Evolutionary conservation across 495 filamentous ascomycete genomes (phyloP).

Genomic region (Ramalina intermedia): DNA sequence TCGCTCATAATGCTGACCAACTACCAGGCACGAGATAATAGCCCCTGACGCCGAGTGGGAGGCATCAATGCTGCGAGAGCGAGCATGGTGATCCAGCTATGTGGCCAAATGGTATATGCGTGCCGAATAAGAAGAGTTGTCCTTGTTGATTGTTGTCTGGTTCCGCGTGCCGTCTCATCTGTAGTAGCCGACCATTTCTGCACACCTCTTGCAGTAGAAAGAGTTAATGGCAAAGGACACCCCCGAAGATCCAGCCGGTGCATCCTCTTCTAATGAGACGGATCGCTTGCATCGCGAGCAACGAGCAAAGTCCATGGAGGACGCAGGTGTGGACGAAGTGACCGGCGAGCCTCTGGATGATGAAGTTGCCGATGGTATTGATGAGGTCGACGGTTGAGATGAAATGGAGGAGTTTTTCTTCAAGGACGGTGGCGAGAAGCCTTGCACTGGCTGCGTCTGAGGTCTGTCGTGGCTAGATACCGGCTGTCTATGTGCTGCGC

Average conservation of each 20-base stretch:
- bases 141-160: no score
- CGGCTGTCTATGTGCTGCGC: constrained; percentile 10
- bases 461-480: constrained; percentile 2
- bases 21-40: no score
- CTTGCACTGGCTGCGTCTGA: not conserved
- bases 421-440: not conserved
- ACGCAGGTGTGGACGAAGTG: not conserved
- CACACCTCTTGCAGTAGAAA: constrained; percentile 66
- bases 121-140: no score
- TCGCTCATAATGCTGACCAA: no score
- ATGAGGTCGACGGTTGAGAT: not conserved
- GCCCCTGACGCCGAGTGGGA: no score
- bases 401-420: not conserved
- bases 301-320: constrained; percentile 16
- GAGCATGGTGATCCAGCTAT: no score
- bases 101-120: no score
- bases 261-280: constrained; percentile 26
- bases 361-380: not conserved
- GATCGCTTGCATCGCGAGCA: constrained; percentile 37
- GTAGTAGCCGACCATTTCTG: constrained; percentile 53
- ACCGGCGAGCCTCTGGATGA: not conserved
- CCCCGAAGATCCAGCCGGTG: constrained; percentile 35
- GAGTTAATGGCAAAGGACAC: constrained; percentile 63
- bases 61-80: no score
- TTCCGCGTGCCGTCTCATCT: constrained; percentile 30